Evolutionary conservation across 2,329 filamentous ascomycete genomes (phyloP).

Genomic region (Cryphonectria nitschkei): DNA sequence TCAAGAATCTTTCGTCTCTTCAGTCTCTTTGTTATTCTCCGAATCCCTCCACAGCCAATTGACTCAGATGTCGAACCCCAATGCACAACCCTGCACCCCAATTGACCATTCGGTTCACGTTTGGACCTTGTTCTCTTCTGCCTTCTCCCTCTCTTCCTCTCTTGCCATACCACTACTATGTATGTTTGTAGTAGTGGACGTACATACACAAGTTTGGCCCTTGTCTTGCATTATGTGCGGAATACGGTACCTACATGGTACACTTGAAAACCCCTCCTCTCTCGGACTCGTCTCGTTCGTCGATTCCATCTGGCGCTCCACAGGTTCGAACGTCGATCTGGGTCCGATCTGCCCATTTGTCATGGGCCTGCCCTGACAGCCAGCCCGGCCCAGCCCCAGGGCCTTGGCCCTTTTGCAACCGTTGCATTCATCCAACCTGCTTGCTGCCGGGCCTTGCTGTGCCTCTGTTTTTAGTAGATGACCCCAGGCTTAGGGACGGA

Average conservation of each 20-base stretch:
- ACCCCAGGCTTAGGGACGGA: not conserved
- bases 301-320: slow-evolving; percentile 15
- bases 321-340: slow-evolving; percentile 22
- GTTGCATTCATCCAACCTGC: slow-evolving; percentile 4
- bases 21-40: not conserved
- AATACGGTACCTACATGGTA: not conserved
- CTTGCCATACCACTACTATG: not conserved
- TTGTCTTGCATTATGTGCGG: slow-evolving; percentile 6
- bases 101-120: not conserved
- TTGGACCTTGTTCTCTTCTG: not conserved
- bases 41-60: not conserved
- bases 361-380: slow-evolving; percentile 11
- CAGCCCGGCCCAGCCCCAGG: slow-evolving; percentile 6
- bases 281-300: slow-evolving; percentile 8
- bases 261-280: slow-evolving; percentile 8
- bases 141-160: not conserved
- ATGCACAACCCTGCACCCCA: not conserved
- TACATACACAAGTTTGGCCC: not conserved
- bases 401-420: not conserved
- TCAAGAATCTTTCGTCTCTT: not conserved
- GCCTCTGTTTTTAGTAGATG: not conserved
- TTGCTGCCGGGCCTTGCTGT: not conserved
- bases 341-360: slow-evolving; percentile 17
- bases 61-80: not conserved
- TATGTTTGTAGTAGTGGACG: not conserved